Evolutionary conservation across 1,284 basidiomycete species (phyloP).

Genomic region (Schizophyllum commune): DNA sequence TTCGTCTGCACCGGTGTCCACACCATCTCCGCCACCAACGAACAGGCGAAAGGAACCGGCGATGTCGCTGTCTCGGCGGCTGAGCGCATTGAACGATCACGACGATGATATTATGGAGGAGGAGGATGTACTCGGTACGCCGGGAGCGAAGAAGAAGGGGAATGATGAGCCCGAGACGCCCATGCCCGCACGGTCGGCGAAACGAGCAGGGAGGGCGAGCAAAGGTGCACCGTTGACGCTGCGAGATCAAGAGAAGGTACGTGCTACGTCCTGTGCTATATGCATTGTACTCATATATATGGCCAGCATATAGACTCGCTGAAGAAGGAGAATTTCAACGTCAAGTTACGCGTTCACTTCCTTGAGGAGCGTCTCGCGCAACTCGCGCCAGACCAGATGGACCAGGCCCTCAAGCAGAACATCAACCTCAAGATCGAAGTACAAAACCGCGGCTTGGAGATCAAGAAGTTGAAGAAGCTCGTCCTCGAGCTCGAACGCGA

Average conservation of each 20-base stretch:
- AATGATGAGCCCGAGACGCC: background rate
- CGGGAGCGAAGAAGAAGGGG: background rate
- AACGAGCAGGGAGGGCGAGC: background rate
- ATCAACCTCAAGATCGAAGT: conserved; percentile 92
- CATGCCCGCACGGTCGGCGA: background rate
- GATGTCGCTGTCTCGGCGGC: background rate
- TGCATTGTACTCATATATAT: conserved; percentile 1
- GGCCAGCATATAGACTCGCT: conserved; percentile 88
- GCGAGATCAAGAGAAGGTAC: conserved; percentile 90
- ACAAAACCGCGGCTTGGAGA: conserved; percentile 83
- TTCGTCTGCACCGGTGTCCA: background rate
- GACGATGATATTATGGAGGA: background rate
- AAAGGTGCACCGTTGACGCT: conserved; percentile 74
- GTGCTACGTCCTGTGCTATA: conserved; percentile 14
- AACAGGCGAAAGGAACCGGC: background rate
- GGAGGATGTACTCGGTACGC: background rate
- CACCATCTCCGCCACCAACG: background rate
- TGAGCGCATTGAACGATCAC: background rate
- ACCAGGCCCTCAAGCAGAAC: conserved; percentile 88
- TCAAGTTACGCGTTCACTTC: conserved; percentile 91
- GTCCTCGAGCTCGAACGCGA: conserved; percentile 79
- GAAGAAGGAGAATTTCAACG: conserved; percentile 93
- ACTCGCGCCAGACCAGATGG: conserved; percentile 87
- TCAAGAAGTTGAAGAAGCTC: conserved; percentile 89
- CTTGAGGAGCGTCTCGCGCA: conserved; percentile 84